phyloP scores from a whole-genome alignment of 345 rosid species.

The Ceriops zippeliana region DNA sequence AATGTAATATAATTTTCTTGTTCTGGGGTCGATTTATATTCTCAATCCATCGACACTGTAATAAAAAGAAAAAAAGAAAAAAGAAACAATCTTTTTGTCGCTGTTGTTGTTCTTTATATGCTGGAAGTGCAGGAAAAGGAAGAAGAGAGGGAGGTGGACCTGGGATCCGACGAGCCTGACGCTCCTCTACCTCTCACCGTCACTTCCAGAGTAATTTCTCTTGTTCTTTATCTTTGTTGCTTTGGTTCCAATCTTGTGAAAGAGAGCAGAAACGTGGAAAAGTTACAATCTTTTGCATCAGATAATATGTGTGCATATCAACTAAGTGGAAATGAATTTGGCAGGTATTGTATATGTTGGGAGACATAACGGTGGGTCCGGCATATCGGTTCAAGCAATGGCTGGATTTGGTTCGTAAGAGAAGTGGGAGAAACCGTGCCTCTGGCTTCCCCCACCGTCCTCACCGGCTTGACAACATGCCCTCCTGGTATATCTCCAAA shows the following conservation, averaged over 20 bases:
- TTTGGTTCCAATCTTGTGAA: not conserved
- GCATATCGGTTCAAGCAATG: constrained; percentile 85
- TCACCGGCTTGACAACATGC: constrained; percentile 44
- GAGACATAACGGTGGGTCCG: constrained; percentile 86
- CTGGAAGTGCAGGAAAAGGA: constrained; percentile 52
- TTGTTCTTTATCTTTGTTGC: not conserved
- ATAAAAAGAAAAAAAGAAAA: too few relatives aligned
- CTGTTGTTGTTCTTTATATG: not conserved
- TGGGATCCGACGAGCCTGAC: constrained; percentile 60
- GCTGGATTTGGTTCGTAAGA: constrained; percentile 97
- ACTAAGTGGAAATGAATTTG: too few relatives aligned
- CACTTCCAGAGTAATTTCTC: constrained; percentile 74
- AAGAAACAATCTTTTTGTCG: too few relatives aligned
- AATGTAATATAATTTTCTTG: too few relatives aligned
- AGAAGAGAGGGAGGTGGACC: constrained; percentile 50
- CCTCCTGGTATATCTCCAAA: constrained; percentile 27
- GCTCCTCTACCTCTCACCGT: constrained; percentile 77
- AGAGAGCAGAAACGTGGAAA: not conserved
- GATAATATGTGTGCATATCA: too few relatives aligned
- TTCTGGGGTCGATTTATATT: too few relatives aligned
- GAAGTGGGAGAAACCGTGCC: constrained; percentile 66
- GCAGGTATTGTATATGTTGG: constrained; percentile 97
- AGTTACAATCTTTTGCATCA: too few relatives aligned
- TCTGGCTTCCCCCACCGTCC: constrained; percentile 86
- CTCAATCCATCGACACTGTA: too few relatives aligned